Base-by-base conservation (phyloP, 495 filamentous ascomycete species). In the Venustampulla echinocandica region DNA sequence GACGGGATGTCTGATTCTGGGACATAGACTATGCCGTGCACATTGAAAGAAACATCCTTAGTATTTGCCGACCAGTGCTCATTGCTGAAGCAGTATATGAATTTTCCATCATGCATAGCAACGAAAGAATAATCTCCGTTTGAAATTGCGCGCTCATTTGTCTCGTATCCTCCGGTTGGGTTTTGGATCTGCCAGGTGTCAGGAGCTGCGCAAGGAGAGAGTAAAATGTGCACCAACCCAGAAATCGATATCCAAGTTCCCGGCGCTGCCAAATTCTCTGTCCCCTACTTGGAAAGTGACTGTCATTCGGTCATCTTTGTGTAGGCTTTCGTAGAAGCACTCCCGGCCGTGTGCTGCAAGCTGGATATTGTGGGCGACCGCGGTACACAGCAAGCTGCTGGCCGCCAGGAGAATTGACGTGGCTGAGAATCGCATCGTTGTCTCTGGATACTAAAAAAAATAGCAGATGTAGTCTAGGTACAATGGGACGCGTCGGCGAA, bases 271-370 rank as follows among this genome's bases (percentile, higher is more conserved):
- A 64, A 96, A 97, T 58, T 98, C 92, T 46, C 93, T 69, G 62
- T 98, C 92, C 54, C 93, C 92, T 48, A 97, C 90, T 71, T 97
- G 92, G 73, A 95, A 98, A 13, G 89, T 92, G 23, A 98, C 90
- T 9, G 89, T 96, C 92, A 98, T 98, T 65, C 83, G 82, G 69
- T 98, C 92, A 65, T 95, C 92, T 56, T 74, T 78, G 69, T 95
- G 89, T 33, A 98, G 80, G 39, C 69, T 64, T 70, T 98, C 92
- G 75, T 95, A 87, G 76, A 96, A 98, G 72, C 92, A 98, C 71
- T 98, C 92, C 61, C 87, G 76, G 50, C 84, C 80, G 65, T 97
- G 89, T 46, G 92, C 80, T 44, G 80, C 79, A 49, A 98, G 80
- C 61, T 93, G 85, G 74, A 98, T 95, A 69, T 88, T 96, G 80